Evolutionary conservation across 768 basidiomycete genomes (phyloP).

Genomic region (Crepidotus variabilis): DNA sequence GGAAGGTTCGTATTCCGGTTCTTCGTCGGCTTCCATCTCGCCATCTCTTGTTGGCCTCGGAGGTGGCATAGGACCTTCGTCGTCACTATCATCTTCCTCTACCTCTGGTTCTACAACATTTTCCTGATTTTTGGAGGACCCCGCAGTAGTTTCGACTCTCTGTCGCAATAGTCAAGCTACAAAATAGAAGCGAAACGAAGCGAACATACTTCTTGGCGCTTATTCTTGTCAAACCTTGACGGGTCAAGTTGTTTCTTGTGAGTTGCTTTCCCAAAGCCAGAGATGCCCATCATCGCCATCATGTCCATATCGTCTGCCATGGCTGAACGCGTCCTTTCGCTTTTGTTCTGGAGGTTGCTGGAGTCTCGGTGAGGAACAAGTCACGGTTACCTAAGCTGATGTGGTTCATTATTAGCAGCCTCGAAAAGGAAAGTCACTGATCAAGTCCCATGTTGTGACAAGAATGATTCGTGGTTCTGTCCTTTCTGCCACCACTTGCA

Average conservation of each 20-base stretch:
- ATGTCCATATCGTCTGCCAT: constrained; percentile 57
- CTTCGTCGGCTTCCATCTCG: constrained; percentile 24
- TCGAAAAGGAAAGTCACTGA: neutral
- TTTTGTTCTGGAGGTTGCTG: neutral
- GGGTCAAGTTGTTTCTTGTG: constrained; percentile 69
- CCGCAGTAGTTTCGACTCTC: constrained; percentile 9
- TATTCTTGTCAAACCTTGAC: constrained; percentile 75
- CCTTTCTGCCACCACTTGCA: neutral
- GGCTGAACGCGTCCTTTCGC: constrained; percentile 7
- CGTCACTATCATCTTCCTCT: constrained; percentile 12
- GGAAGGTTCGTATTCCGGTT: constrained; percentile 59
- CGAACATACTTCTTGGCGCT: constrained; percentile 42
- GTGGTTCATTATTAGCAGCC: neutral
- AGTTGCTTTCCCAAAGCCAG: constrained; percentile 75
- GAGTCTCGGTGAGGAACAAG: neutral
- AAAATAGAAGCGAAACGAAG: constrained; percentile 2
- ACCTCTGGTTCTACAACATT: neutral
- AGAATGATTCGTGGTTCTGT: neutral
- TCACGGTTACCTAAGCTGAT: neutral
- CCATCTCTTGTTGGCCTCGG: constrained; percentile 10
- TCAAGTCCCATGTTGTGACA: neutral
- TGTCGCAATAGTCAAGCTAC: neutral
- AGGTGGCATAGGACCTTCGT: constrained; percentile 23
- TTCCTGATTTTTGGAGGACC: constrained; percentile 9
- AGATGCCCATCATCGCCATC: constrained; percentile 79